Evolutionary conservation across 805 yeast genomes (phyloP).

Genomic region (Zygoascus biomembranicola): DNA sequence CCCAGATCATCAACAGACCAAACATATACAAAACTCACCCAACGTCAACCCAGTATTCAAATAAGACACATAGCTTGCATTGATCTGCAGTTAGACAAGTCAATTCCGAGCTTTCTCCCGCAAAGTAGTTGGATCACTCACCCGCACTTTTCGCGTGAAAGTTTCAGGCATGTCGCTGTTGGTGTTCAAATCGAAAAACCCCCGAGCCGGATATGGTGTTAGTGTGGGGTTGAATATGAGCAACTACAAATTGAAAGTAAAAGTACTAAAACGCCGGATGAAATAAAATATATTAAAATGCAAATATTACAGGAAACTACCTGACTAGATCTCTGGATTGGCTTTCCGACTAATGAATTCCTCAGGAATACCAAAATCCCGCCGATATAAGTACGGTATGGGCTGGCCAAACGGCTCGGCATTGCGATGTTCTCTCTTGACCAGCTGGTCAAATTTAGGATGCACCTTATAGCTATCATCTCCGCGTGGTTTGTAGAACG

Average conservation of each 20-base stretch:
- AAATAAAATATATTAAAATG: not conserved
- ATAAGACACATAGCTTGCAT: not conserved
- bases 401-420: constrained; percentile 14
- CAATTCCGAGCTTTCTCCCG: not conserved
- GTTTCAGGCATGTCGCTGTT: too few relatives aligned
- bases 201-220: too few relatives aligned
- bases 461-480: not conserved
- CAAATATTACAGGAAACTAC: not conserved
- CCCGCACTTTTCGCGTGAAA: not conserved
- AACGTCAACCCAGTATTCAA: not conserved
- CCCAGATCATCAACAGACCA: not conserved
- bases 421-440: constrained; percentile 8
- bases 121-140: not conserved
- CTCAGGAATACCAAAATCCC: constrained; percentile 16
- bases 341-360: not conserved
- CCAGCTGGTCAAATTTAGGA: constrained; percentile 14
- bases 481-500: constrained; percentile 5
- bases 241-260: not conserved
- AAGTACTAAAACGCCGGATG: not conserved
- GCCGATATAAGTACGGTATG: constrained; percentile 5
- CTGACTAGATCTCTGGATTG: not conserved
- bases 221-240: too few relatives aligned
- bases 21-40: not conserved
- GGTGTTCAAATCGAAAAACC: too few relatives aligned
- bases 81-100: not conserved